A percentile compares a stretch with the other conserved stretches of the same genome.
phyloP scores from a whole-genome alignment of 176 grass and related monocot genomes.

The Echinochloa phyllopogon region DNA sequence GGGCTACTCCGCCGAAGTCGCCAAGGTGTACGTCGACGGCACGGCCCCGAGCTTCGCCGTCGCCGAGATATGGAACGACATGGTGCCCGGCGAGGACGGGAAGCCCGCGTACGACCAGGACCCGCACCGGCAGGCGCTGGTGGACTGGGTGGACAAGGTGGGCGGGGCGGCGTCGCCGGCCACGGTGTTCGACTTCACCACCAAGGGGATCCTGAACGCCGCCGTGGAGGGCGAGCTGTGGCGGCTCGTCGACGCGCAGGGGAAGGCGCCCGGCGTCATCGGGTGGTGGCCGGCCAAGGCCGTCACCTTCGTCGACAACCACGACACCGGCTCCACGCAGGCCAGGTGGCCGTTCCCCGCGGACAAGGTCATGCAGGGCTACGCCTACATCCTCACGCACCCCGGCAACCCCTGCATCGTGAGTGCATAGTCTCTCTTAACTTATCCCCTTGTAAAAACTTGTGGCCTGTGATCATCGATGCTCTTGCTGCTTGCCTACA shows the following conservation, averaged over 20 bases:
- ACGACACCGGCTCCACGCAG: conserved; percentile 73
- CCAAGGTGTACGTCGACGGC: conserved; percentile 60
- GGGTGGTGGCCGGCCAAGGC: conserved; percentile 65
- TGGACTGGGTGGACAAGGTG: conserved; percentile 46
- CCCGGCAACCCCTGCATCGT: conserved; percentile 65
- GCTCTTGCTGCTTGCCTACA: neutral
- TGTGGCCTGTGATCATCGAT: conserved; percentile 12
- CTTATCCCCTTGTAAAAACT: too few relatives aligned
- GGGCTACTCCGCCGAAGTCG: conserved; percentile 57
- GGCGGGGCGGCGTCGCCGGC: conserved; percentile 32
- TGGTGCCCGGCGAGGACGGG: conserved; percentile 25
- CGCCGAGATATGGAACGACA: conserved; percentile 57
- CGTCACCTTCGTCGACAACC: conserved; percentile 73
- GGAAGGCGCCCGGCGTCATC: conserved; percentile 56
- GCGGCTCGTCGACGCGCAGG: too few relatives aligned
- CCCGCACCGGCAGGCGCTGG: conserved; percentile 43
- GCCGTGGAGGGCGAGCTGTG: too few relatives aligned
- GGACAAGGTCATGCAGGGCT: conserved; percentile 69
- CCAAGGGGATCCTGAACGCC: too few relatives aligned
- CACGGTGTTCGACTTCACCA: conserved; percentile 42
- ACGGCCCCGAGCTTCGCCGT: conserved; percentile 51
- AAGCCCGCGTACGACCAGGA: conserved; percentile 41
- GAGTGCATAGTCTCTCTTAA: too few relatives aligned
- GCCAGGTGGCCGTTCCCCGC: conserved; percentile 59
- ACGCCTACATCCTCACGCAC: conserved; percentile 69